These are phyloP conservation scores for Odontarrhena argentea DNA, from an alignment of 345 rosid species.

Conservation along the genomic window DNA sequence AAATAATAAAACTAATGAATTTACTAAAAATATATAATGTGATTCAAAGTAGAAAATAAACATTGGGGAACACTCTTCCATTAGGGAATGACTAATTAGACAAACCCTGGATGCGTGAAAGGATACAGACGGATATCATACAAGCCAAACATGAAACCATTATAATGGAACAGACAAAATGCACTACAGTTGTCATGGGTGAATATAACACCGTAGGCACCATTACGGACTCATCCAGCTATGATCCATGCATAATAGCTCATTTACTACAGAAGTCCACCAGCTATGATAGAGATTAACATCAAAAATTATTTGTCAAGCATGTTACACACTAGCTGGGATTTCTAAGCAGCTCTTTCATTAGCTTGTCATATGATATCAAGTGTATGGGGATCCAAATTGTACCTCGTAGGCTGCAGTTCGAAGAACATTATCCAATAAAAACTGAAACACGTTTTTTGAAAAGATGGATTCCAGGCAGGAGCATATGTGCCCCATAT, in stretches of 20 bases:
- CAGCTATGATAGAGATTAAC: background rate
- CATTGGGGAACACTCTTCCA: constrained; percentile 1
- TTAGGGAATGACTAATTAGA: constrained; percentile 19
- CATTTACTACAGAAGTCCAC: constrained; percentile 11
- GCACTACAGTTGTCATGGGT: constrained; percentile 1
- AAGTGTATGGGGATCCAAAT: constrained; percentile 11
- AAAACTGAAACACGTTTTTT: constrained; percentile 78
- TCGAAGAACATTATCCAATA: constrained; percentile 76
- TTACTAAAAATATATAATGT: background rate
- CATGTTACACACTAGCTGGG: constrained; percentile 8
- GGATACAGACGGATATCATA: background rate
- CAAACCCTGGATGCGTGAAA: background rate
- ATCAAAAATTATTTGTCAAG: constrained; percentile 13
- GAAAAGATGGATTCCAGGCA: constrained; percentile 78
- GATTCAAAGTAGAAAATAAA: constrained; percentile 5
- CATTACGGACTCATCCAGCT: constrained; percentile 10
- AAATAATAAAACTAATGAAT: constrained; percentile 3
- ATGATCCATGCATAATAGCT: constrained; percentile 23
- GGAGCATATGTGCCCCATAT: constrained; percentile 61
- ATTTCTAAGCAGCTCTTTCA: constrained; percentile 1
- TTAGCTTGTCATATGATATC: constrained; percentile 18
- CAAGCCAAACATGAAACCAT: background rate
- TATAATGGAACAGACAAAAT: background rate
- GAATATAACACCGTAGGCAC: background rate
- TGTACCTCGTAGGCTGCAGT: constrained; percentile 88